phyloP scores from a whole-genome alignment of 768 basidiomycete species.

The Tubosaeta sp. region DNA sequence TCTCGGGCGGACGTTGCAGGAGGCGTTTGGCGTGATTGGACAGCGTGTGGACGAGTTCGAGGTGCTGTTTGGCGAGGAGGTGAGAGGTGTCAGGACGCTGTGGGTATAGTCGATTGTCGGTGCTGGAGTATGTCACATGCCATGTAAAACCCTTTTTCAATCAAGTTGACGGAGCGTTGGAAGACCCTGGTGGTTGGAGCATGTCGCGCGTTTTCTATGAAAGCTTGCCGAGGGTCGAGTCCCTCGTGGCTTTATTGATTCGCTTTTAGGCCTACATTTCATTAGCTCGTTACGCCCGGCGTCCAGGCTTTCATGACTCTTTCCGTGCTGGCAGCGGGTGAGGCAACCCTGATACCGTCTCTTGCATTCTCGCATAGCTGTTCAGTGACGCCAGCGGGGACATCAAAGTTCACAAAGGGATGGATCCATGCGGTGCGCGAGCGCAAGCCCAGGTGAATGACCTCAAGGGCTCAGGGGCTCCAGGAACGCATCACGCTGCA shows the following conservation, averaged over 20 bases:
- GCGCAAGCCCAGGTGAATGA: background rate
- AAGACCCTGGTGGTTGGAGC: background rate
- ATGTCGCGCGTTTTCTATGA: background rate
- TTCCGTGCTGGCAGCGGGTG: background rate
- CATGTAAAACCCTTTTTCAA: background rate
- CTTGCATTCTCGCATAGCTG: no score
- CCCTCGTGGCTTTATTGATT: background rate
- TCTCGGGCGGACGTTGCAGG: slow-evolving; percentile 77
- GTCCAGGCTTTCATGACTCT: background rate
- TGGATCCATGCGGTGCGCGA: background rate
- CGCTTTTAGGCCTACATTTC: background rate
- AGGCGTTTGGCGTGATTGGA: slow-evolving; percentile 90
- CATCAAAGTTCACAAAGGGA: no score
- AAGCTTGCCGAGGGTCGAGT: background rate
- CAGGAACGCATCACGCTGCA: background rate
- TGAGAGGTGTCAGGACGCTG: background rate
- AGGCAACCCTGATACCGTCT: no score
- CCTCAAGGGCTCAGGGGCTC: background rate
- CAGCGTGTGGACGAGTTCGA: slow-evolving; percentile 81
- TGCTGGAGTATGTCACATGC: background rate
- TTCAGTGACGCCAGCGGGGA: no score
- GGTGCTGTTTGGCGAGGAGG: slow-evolving; percentile 50
- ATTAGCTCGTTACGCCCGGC: background rate
- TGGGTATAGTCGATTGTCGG: background rate
- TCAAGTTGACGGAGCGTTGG: background rate